These are phyloP conservation scores for Alternaria consortialis DNA, from an alignment of 2,329 filamentous ascomycete species.

Conservation along the genomic window DNA sequence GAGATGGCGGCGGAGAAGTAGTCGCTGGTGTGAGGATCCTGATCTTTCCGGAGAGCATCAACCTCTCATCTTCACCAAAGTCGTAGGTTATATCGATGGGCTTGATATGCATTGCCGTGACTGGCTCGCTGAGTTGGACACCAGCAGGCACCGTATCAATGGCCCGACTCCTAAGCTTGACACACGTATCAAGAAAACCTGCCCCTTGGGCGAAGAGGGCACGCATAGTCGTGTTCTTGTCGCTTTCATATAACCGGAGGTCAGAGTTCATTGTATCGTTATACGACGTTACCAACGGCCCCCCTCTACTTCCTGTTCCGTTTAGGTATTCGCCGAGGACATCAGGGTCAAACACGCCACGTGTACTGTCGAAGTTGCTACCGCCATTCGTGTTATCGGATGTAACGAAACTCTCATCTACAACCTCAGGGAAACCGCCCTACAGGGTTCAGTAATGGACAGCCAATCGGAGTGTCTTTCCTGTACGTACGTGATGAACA, in stretches of 20 bases:
- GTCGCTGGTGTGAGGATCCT: slow-evolving; percentile 4
- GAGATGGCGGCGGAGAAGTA: not conserved
- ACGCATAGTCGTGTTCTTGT: slow-evolving; percentile 37
- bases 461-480: not conserved
- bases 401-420: slow-evolving; percentile 25
- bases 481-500: slow-evolving; percentile 30
- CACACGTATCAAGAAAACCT: slow-evolving; percentile 10
- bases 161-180: slow-evolving; percentile 10
- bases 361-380: slow-evolving; percentile 39
- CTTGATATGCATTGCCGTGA: not conserved
- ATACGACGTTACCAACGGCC: slow-evolving; percentile 32
- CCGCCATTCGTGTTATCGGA: slow-evolving; percentile 34
- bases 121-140: not conserved
- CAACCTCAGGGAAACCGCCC: slow-evolving; percentile 38
- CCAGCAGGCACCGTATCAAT: slow-evolving; percentile 18
- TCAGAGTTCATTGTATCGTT: slow-evolving; percentile 40
- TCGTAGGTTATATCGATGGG: slow-evolving; percentile 3
- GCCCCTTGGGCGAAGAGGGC: slow-evolving; percentile 17
- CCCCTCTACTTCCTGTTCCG: slow-evolving; percentile 33
- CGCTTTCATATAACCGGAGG: slow-evolving; percentile 36
- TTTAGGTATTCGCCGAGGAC: slow-evolving; percentile 41
- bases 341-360: slow-evolving; percentile 33
- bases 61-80: not conserved
- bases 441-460: not conserved
- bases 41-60: slow-evolving; percentile 3